Percentiles rank a stretch among this genome's conserved stretches.
Evolutionary conservation across 257 asterid species (phyloP).

Genomic region (Prunella vulgaris): DNA sequence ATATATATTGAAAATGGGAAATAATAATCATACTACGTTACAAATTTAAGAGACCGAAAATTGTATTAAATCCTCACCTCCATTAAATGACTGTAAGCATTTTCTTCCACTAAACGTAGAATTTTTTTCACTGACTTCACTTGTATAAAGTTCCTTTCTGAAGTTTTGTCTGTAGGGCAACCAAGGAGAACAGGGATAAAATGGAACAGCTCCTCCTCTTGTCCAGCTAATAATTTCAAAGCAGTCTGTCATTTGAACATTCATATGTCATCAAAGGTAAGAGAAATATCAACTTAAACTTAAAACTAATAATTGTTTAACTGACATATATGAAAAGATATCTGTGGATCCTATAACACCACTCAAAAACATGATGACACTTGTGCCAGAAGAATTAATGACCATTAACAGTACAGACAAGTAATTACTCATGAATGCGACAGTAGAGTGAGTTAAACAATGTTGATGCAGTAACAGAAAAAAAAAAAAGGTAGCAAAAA

Average conservation of each 20-base stretch:
- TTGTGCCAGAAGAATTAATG: background rate
- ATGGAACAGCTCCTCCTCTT: constrained; percentile 54
- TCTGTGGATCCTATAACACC: background rate
- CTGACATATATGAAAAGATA: background rate
- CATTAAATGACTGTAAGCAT: constrained; percentile 88
- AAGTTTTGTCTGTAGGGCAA: constrained; percentile 31
- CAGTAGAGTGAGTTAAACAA: background rate
- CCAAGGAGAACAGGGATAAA: constrained; percentile 72
- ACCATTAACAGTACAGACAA: background rate
- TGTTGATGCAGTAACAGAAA: background rate
- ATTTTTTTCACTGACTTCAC: constrained; percentile 32
- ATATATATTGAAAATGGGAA: background rate
- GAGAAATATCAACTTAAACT: constrained; percentile 5
- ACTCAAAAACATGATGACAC: background rate
- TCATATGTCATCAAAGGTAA: constrained; percentile 9
- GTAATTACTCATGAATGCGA: background rate
- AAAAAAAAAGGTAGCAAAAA: constrained; percentile 8
- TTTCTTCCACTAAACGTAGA: constrained; percentile 58
- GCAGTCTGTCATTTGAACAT: constrained; percentile 58
- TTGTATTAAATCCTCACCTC: constrained; percentile 54
- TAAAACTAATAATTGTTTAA: background rate
- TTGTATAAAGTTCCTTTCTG: constrained; percentile 43
- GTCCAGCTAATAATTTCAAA: constrained; percentile 66
- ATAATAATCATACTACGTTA: background rate
- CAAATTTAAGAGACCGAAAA: background rate